phyloP scores from a whole-genome alignment of 2,329 filamentous ascomycete genomes.

The Gaeumannomyces sp. region DNA sequence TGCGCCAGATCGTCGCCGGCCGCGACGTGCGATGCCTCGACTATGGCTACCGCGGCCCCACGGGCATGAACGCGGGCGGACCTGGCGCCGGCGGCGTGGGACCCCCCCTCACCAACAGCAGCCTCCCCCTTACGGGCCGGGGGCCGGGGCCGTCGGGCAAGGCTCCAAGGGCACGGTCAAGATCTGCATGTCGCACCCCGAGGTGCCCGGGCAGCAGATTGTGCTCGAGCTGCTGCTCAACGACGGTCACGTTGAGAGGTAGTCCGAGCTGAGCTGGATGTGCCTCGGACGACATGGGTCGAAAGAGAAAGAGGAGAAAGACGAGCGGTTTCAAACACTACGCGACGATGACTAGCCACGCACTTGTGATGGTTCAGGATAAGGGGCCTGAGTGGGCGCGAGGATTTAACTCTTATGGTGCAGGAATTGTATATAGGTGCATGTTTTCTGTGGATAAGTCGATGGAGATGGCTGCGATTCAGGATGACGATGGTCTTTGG shows the following conservation, averaged over 20 bases:
- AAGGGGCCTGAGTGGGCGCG: background rate
- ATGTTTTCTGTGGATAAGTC: background rate
- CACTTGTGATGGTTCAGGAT: background rate
- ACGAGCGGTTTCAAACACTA: background rate
- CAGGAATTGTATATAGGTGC: background rate
- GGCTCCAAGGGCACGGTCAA: conserved; percentile 74
- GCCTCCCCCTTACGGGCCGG: conserved; percentile 9
- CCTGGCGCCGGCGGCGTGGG: conserved; percentile 28
- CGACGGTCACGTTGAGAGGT: conserved; percentile 63
- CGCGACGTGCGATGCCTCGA: conserved; percentile 86
- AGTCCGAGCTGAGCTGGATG: background rate
- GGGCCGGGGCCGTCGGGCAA: conserved; percentile 19
- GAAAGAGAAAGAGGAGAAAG: background rate
- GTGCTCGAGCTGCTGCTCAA: conserved; percentile 90
- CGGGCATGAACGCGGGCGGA: conserved; percentile 28
- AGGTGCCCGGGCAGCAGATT: conserved; percentile 76
- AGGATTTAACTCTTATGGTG: background rate
- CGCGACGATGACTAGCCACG: background rate
- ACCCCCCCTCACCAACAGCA: conserved; percentile 11
- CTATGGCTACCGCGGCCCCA: conserved; percentile 64
- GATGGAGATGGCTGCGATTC: background rate
- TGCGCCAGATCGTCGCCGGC: conserved; percentile 91
- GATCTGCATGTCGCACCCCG: conserved; percentile 90
- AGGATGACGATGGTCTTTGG: background rate
- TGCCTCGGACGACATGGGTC: background rate